A percentile compares a stretch with the other conserved stretches of the same genome.
Conservation (phyloP, 1,284 basidiomycete genomes). For the Heterobasidion irregulare region DNA sequence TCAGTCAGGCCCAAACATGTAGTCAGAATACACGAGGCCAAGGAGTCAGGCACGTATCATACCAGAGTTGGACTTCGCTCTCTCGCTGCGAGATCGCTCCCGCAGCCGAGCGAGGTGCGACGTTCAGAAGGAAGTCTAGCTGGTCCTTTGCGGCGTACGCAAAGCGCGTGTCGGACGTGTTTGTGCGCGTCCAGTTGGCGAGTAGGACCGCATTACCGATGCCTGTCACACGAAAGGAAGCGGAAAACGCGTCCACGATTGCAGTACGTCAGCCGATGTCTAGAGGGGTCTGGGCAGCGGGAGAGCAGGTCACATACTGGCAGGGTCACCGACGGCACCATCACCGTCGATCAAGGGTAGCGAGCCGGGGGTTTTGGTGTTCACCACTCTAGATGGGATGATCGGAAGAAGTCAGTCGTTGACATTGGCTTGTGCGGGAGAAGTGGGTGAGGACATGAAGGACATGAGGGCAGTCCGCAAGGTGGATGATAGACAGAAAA, state of each 20-base stretch:
- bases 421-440: no score
- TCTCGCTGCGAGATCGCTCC: constrained; percentile 64
- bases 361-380: constrained; percentile 22
- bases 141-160: constrained; percentile 42
- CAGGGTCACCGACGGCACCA: constrained; percentile 63
- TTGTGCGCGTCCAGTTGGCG: constrained; percentile 43
- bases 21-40: no score
- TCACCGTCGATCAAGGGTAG: constrained; percentile 32
- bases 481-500: neutral
- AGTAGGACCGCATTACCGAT: constrained; percentile 56
- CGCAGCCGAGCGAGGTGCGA: constrained; percentile 42
- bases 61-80: constrained; percentile 44
- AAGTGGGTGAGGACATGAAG: neutral
- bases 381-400: constrained; percentile 23
- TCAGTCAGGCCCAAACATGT: neutral
- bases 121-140: constrained; percentile 50
- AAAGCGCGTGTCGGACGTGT: constrained; percentile 31
- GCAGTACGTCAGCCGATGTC: neutral
- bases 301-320: constrained; percentile 31
- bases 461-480: neutral
- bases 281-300: neutral
- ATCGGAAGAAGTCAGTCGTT: neutral
- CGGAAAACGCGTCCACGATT: neutral
- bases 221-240: constrained; percentile 19
- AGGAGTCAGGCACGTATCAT: constrained; percentile 19